Evolutionary conservation across 257 asterid genomes (phyloP), one percentile per base, ranked within the genome.

Genomic region (Forsythia viridissima): DNA sequence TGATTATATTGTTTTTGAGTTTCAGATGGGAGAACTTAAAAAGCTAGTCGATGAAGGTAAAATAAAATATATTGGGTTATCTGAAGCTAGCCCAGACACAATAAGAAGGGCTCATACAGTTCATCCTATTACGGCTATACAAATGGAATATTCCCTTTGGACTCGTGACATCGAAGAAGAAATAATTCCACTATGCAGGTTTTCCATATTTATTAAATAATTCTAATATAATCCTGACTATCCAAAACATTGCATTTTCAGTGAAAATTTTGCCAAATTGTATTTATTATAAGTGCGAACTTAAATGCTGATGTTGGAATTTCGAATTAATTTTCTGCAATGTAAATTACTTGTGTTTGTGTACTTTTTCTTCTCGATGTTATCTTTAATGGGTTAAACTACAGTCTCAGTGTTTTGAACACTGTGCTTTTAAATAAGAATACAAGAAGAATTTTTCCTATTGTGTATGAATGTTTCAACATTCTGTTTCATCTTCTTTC

Each of bases 101-200:
- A 74, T 89, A 82, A 89, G 85, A 75, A 87, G 92, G 80, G 96
- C 92, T 42, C 93, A 91, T 80, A 89, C 88, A 0, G 84, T 91
- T 41, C 92, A 91, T 83, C 96, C 93, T 34, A 76, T 89, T 36
- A 89, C 90, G 42, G 93, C 96, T 72, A 48, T 81, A 18, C 96
- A 91, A 63, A 86, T 86, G 83, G 96, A 90, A 78, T 84, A 89
- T 79, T 89, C 93, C 18, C 88, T 90, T 40, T 90, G 95, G 93
- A 81, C 89, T 3, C 91, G 93, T 71, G 93, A 91, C 74, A 79
- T 81, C 24, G 94, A 87, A 76, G 86, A 83, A 36, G 92, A 88
- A 79, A 73, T 88, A 36, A 52, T 90, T 69, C 94, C 92, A 70
- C 69, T 87, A 71, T 87, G 91, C 88, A 87, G 91, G 89, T 85